Evolutionary conservation across 441 rosid species (phyloP), one percentile per base, ranked within the genome.

Genomic region (Raphanus hybrid): DNA sequence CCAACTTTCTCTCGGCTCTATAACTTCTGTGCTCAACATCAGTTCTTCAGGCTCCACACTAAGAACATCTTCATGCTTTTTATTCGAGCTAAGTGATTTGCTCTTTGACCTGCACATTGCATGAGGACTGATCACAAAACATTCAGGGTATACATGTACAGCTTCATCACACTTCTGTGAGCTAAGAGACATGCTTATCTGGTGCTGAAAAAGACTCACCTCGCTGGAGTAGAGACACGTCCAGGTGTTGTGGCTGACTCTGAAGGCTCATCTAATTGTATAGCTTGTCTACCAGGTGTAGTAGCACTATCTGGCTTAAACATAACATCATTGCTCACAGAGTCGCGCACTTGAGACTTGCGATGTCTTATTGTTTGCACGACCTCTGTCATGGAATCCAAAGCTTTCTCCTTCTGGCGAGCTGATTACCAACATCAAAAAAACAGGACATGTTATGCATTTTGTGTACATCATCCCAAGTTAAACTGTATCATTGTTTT

Each of bases 371-470:
- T 26, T 32, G 98, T 91, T 74, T 92, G 97, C 72, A 92, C 89
- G 34, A 94, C 98, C 87, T 94, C 98, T 27, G 89, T 84, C 4
- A 94, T 90, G 70, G 92, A 89, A 82, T 78, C 87, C 74, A 94
- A 76, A 77, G 99, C 99, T 78, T 85, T 20, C 66, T 83, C 94
- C 86, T 86, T 91, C 79, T 92, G 97, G 45, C 99, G 94, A 84
- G 84, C 99, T 94, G 87, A 69, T 23, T 78, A 64, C 32, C 29
- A 80, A 26, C 26, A 81, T 50, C 60, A 58, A n/a, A 6, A n/a
- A 62, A 59, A 23, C 57, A 67, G 8, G 14, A 11, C 64, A 73
- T 15, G 64, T 58, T 14, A 71, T 18, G 27, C 18, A 20, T 12
- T 55, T 55, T 39, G 39, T 39, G 39, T 50, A 26, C 14, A 76